Evolutionary conservation across 192 early-diverging fungal species (phyloP).

Genomic region (Fimicolochytrium jonesii): DNA sequence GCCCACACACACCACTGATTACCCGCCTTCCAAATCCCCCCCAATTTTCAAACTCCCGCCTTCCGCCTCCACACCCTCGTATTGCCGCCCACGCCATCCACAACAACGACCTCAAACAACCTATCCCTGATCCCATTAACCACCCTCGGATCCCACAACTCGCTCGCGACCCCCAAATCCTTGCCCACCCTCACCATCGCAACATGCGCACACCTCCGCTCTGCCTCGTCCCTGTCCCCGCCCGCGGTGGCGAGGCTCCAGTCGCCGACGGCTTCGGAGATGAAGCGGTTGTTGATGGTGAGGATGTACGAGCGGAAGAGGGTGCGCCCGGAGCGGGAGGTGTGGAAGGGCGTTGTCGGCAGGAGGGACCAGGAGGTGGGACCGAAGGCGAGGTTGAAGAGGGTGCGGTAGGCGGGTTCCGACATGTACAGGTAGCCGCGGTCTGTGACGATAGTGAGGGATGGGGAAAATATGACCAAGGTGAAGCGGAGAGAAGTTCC

Average conservation of each 20-base stretch:
- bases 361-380: slow-evolving; percentile 15
- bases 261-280: slow-evolving; percentile 29
- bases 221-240: not conserved
- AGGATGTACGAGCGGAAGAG: slow-evolving; percentile 17
- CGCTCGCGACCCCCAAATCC: slow-evolving; percentile 32
- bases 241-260: slow-evolving; percentile 1
- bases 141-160: slow-evolving; percentile 32
- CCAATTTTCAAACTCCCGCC: too few species aligned
- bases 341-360: slow-evolving; percentile 2
- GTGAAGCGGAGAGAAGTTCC: not conserved
- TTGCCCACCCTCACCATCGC: slow-evolving; percentile 31
- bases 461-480: not conserved
- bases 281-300: slow-evolving; percentile 13
- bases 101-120: too few species aligned
- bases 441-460: slow-evolving; percentile 6
- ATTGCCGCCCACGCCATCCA: too few species aligned
- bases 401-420: slow-evolving; percentile 5
- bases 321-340: not conserved
- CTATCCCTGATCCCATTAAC: slow-evolving; percentile 16
- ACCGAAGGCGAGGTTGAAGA: slow-evolving; percentile 23
- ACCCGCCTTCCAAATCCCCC: too few species aligned
- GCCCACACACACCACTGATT: too few species aligned
- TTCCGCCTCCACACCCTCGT: too few species aligned
- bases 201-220: slow-evolving; percentile 15
- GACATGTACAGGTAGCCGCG: slow-evolving; percentile 24